phyloP scores from a whole-genome alignment of 2,329 filamentous ascomycete genomes.

The Diplodia intermedia region DNA sequence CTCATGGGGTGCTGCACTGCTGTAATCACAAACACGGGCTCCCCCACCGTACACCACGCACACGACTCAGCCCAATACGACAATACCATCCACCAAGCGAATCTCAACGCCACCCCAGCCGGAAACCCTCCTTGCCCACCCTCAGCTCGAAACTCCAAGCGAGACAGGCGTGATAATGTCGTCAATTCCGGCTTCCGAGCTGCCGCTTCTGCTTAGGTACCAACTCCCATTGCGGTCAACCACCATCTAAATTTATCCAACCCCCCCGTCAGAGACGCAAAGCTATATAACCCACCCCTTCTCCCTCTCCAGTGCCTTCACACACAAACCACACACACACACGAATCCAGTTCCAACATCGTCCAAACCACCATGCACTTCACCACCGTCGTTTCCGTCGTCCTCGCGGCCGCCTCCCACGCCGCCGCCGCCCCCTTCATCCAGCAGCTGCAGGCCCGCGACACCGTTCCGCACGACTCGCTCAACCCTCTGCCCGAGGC shows the following conservation, averaged over 20 bases:
- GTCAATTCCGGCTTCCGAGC: background rate
- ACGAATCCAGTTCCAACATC: background rate
- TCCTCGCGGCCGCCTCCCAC: background rate
- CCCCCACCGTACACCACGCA: background rate
- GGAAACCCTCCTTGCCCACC: background rate
- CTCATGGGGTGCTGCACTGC: background rate
- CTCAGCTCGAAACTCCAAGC: background rate
- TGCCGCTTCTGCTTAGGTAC: background rate
- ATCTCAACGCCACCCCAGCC: background rate
- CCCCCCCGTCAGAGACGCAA: too few relatives aligned
- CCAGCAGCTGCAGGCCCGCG: background rate
- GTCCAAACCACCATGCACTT: background rate
- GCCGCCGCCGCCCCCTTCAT: background rate
- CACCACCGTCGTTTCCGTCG: background rate
- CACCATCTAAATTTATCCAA: too few relatives aligned
- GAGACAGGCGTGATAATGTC: background rate
- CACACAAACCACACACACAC: background rate
- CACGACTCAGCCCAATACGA: background rate
- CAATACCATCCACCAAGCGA: background rate
- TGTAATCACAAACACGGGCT: background rate
- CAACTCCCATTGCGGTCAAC: too few relatives aligned
- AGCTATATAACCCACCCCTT: background rate
- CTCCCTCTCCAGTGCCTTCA: too few relatives aligned
- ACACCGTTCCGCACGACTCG: conserved; percentile 10
- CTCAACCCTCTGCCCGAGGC: conserved; percentile 50